Percentiles rank a stretch among this genome's conserved stretches.
phyloP scores from a whole-genome alignment of 805 yeast genomes.

The Kodamaea neixiangensis region DNA sequence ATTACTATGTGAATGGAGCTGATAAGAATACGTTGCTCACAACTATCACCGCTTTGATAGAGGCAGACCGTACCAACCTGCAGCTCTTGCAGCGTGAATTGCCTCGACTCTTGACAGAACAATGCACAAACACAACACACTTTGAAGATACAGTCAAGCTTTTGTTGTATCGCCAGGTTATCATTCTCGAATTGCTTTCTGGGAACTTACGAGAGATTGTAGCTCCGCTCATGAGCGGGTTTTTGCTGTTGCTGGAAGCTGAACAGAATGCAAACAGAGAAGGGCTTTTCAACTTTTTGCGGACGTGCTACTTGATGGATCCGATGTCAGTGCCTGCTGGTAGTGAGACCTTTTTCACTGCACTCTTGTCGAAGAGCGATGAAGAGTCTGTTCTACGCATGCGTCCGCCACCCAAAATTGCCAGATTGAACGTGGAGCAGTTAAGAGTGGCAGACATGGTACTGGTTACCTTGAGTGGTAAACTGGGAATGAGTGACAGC shows the following conservation, averaged over 20 bases:
- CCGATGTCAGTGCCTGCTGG: neutral
- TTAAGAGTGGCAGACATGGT: neutral
- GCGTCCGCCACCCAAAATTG: constrained; percentile 18
- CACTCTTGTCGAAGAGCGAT: constrained; percentile 29
- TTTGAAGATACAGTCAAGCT: constrained; percentile 17
- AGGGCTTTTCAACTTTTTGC: constrained; percentile 34
- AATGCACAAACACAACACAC: neutral
- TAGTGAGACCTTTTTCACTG: neutral
- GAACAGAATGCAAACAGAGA: constrained; percentile 18
- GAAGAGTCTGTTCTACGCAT: constrained; percentile 24
- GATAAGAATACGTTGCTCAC: constrained; percentile 28
- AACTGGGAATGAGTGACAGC: constrained; percentile 3
- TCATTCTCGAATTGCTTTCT: constrained; percentile 33
- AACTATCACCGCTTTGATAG: constrained; percentile 35
- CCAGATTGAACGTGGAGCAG: neutral
- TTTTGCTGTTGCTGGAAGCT: constrained; percentile 4
- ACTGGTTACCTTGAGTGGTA: constrained; percentile 1
- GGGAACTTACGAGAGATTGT: constrained; percentile 27
- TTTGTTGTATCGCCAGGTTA: constrained; percentile 35
- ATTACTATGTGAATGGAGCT: constrained; percentile 23
- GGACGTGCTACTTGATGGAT: constrained; percentile 34
- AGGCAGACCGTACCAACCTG: constrained; percentile 18
- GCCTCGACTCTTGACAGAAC: constrained; percentile 26
- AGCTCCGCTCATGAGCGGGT: neutral
- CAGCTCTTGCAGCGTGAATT: constrained; percentile 23